These are phyloP conservation scores for Xylaria nigripes DNA, from an alignment of 495 filamentous ascomycete genomes.

Conservation along the genomic window DNA sequence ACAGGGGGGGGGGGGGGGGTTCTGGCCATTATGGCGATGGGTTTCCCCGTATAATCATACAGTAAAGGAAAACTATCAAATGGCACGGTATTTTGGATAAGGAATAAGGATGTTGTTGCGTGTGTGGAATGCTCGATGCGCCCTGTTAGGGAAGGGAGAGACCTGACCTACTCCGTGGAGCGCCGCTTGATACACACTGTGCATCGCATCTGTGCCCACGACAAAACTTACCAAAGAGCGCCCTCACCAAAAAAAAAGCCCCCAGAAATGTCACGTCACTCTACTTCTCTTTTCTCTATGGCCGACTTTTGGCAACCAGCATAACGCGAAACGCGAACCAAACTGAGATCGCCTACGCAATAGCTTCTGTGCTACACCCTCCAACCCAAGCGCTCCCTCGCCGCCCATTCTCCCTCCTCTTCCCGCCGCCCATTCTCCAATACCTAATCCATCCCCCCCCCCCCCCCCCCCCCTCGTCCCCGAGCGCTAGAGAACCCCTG, in stretches of 20 bases:
- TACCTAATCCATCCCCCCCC: too few species aligned
- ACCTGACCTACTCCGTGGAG: too few species aligned
- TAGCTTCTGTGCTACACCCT: conserved; percentile 8
- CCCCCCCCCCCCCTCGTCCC: background rate
- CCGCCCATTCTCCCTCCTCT: background rate
- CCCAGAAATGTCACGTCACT: conserved; percentile 7
- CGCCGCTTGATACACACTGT: background rate
- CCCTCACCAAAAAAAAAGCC: background rate
- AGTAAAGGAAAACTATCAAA: too few species aligned
- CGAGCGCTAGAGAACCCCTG: conserved; percentile 11
- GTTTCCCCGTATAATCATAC: too few species aligned
- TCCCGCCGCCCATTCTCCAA: background rate
- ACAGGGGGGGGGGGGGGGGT: too few species aligned
- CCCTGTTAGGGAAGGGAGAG: too few species aligned
- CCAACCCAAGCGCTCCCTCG: conserved; percentile 2
- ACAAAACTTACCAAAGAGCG: too few species aligned
- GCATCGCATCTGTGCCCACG: background rate
- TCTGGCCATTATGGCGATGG: too few species aligned
- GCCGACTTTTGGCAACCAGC: conserved; percentile 6
- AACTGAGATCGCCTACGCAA: conserved; percentile 7
- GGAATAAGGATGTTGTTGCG: too few species aligned
- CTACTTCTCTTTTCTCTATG: background rate
- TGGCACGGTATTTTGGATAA: too few species aligned
- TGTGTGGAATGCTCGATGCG: too few species aligned
- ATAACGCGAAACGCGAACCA: conserved; percentile 15